A percentile compares a stretch with the other conserved stretches of the same genome.
Conservation (phyloP, 2,329 filamentous ascomycete genomes). For the Aureobasidium pullulans region DNA sequence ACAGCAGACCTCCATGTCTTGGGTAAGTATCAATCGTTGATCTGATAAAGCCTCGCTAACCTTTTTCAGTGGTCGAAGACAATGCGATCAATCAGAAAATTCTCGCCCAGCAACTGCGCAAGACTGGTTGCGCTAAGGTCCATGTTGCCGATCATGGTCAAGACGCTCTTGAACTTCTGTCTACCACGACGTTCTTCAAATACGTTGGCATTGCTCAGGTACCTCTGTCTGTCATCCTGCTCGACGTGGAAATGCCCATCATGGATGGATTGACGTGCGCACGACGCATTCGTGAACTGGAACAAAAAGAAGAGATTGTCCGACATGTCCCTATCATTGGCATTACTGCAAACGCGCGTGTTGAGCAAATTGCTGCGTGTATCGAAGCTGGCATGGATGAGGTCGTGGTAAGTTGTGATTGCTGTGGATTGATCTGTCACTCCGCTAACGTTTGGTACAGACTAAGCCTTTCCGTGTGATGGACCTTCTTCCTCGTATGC, state of each 20-base stretch:
- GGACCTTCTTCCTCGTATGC: constrained; percentile 28
- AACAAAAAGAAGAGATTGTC: constrained; percentile 52
- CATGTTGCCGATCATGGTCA: constrained; percentile 32
- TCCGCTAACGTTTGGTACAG: constrained; percentile 17
- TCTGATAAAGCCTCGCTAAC: background rate
- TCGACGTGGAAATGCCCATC: constrained; percentile 78
- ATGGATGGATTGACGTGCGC: constrained; percentile 76
- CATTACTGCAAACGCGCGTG: constrained; percentile 71
- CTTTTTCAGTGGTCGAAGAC: constrained; percentile 26
- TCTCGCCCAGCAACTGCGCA: constrained; percentile 31
- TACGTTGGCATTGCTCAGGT: background rate
- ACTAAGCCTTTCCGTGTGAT: constrained; percentile 30
- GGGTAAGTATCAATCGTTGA: constrained; percentile 20
- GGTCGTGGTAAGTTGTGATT: constrained; percentile 23
- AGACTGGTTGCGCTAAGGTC: constrained; percentile 28
- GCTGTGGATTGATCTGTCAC: background rate
- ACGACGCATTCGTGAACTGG: constrained; percentile 59
- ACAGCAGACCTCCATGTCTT: constrained; percentile 23
- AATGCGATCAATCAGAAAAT: constrained; percentile 36
- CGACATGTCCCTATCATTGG: constrained; percentile 69
- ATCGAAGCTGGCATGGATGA: constrained; percentile 26
- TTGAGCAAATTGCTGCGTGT: constrained; percentile 58
- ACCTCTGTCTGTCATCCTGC: constrained; percentile 50
- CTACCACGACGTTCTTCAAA: constrained; percentile 17
- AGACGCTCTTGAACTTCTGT: constrained; percentile 30